Evolutionary conservation across 2,329 filamentous ascomycete genomes (phyloP), one percentile per base, ranked within the genome.

Genomic region (Microsporum audouinii): DNA sequence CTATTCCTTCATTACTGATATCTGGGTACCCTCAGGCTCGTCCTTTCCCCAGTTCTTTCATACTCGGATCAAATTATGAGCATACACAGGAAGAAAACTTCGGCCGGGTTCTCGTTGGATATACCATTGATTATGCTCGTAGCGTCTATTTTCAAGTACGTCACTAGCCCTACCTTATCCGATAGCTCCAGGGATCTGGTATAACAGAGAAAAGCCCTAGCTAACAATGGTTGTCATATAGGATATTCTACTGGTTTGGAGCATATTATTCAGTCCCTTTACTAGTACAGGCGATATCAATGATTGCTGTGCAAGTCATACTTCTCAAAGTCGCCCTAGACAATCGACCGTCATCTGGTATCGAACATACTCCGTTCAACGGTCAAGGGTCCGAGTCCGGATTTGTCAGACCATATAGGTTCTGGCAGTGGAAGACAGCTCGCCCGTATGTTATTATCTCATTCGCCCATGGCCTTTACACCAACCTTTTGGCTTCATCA

Each of bases 121-220:
- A 85, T 86, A 41, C 84, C 84, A 14, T 72, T 86, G 67, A 86
- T 86, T 65, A 86, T 86, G 84, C 80, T 86, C 17, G 76, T 84
- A 61, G 80, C 84, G 38, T 85, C 82, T 41, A 84, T 86, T 62
- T 70, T 85, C 17, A 86, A 86, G 81, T 83, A 70, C 66, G 72
- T 61, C 17, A 34, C 31, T 64, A 61, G 29, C 17, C 23, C 29
- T 3, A 29, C n/a, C 14, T 10, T 56, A 56, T 38, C 23, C 23
- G 14, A 56, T 1, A 12, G 2, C 33, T 8, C 10, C 58, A 3
- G 7, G 38, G 27, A 45, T 27, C 12, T 51, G 17, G 36, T 49
- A 0, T 27, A 2, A 29, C 56, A 33, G 7, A 31, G 3, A 53
- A 12, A 8, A 53, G 57, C 58, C 29, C 38, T 43, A 36, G 31